These are phyloP conservation scores for Boletus vermiculosoides DNA, from an alignment of 768 basidiomycete species.

Conservation along the genomic window DNA sequence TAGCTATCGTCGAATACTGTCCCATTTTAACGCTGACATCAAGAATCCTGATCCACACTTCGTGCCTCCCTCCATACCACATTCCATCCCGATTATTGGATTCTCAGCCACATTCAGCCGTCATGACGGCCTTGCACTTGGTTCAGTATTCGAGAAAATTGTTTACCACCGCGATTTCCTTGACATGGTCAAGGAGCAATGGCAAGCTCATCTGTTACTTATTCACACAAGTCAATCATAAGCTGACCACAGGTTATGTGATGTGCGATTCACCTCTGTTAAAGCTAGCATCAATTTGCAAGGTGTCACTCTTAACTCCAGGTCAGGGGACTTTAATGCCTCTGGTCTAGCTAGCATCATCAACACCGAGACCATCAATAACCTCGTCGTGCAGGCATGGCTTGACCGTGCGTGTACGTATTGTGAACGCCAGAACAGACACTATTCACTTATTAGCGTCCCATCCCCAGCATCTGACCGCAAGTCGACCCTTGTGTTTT, in stretches of 20 bases:
- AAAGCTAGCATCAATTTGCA: slow-evolving; percentile 69
- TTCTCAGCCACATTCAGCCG: slow-evolving; percentile 95
- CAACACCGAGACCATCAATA: slow-evolving; percentile 76
- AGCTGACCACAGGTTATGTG: slow-evolving; percentile 63
- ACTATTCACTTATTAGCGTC: slow-evolving; percentile 1
- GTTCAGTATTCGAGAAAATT: slow-evolving; percentile 85
- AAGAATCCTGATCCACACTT: slow-evolving; percentile 48
- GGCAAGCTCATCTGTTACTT: slow-evolving; percentile 43
- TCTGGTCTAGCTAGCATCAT: slow-evolving; percentile 77
- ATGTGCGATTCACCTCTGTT: slow-evolving; percentile 83
- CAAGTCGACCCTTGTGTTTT: slow-evolving; percentile 91
- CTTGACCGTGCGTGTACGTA: slow-evolving; percentile 75
- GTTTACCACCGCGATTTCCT: slow-evolving; percentile 91
- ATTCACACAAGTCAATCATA: neutral
- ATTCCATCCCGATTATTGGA: slow-evolving; percentile 80
- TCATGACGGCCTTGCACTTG: slow-evolving; percentile 86
- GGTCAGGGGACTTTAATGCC: slow-evolving; percentile 80
- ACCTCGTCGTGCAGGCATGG: slow-evolving; percentile 79
- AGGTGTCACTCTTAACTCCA: slow-evolving; percentile 60
- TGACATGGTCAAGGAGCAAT: slow-evolving; percentile 91
- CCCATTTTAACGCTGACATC: slow-evolving; percentile 73
- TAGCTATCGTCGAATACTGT: slow-evolving; percentile 82
- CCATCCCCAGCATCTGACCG: slow-evolving; percentile 46
- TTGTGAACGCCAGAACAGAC: neutral
- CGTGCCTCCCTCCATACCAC: slow-evolving; percentile 36